Evolutionary conservation across 129 eudicot genomes (phyloP).

Genomic region (Centrapalus pauciflorus): DNA sequence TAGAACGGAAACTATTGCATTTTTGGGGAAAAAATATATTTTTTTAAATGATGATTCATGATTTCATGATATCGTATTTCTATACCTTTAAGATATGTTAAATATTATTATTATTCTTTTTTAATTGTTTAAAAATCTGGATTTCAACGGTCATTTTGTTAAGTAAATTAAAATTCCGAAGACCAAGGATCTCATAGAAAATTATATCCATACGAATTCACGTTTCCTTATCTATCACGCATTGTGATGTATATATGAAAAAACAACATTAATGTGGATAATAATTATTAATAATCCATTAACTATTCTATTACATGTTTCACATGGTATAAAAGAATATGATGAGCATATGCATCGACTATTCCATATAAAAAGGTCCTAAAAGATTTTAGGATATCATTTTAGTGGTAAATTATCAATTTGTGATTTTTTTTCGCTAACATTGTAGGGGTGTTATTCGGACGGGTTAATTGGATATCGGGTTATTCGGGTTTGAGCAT

Average conservation of each 20-base stretch:
- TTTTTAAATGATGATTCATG: no score
- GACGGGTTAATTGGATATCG: no score
- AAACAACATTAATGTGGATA: no score
- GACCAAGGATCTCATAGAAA: constrained; percentile 9
- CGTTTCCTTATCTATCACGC: neutral
- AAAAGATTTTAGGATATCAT: neutral
- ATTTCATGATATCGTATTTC: no score
- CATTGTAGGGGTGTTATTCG: no score
- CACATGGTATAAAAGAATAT: constrained; percentile 1
- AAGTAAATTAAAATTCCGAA: neutral
- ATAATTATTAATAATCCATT: neutral
- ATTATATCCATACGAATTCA: neutral
- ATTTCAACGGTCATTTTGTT: neutral
- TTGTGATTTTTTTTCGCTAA: neutral
- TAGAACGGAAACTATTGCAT: no score
- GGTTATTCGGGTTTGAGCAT: no score
- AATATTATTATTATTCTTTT: neutral
- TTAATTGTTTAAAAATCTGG: constrained; percentile 20
- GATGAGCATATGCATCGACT: neutral
- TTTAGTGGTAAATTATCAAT: neutral
- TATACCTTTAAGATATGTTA: no score
- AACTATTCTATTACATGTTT: neutral
- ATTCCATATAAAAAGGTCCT: neutral
- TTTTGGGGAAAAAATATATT: no score
- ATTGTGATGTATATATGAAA: neutral